These are phyloP conservation scores for Trametes punicea DNA, from an alignment of 768 basidiomycete species.

Conservation along the genomic window DNA sequence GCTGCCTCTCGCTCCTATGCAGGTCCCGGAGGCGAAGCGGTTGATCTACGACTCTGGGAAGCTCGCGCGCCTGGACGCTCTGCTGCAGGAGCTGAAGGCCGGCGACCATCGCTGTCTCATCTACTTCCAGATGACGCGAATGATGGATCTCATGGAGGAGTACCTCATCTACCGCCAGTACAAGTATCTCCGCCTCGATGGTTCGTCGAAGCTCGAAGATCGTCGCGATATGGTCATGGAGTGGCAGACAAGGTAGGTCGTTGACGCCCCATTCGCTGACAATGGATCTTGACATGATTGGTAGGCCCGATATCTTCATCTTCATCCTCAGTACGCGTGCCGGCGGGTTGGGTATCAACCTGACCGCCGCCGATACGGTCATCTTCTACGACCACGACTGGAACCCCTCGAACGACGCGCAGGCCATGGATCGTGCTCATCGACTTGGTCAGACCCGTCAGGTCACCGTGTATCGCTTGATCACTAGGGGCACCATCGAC, in stretches of 20 bases:
- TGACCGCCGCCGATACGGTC: constrained; percentile 95
- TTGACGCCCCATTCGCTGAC: neutral
- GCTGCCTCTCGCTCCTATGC: constrained; percentile 79
- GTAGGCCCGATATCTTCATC: constrained; percentile 82
- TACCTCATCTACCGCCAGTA: constrained; percentile 96
- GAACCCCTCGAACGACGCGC: constrained; percentile 97
- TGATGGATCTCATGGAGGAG: constrained; percentile 99
- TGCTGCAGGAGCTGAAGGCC: constrained; percentile 90
- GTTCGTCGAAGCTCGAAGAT: constrained; percentile 92
- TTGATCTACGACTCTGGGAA: constrained; percentile 97
- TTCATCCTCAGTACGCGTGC: constrained; percentile 92
- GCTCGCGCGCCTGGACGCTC: constrained; percentile 80
- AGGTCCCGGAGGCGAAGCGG: constrained; percentile 91
- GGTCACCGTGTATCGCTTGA: constrained; percentile 93
- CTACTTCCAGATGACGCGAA: constrained; percentile 99
- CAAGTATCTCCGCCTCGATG: constrained; percentile 91
- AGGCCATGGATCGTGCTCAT: constrained; percentile 98
- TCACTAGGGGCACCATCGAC: constrained; percentile 92
- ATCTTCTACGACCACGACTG: constrained; percentile 94
- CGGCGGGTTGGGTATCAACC: constrained; percentile 93
- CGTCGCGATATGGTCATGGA: constrained; percentile 98
- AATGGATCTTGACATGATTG: neutral
- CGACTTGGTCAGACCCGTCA: constrained; percentile 95
- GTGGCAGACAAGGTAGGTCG: constrained; percentile 88
- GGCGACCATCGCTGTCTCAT: constrained; percentile 92